These are phyloP conservation scores for Bocquillonia castaneifolia DNA, from an alignment of 441 rosid species.

Conservation along the genomic window DNA sequence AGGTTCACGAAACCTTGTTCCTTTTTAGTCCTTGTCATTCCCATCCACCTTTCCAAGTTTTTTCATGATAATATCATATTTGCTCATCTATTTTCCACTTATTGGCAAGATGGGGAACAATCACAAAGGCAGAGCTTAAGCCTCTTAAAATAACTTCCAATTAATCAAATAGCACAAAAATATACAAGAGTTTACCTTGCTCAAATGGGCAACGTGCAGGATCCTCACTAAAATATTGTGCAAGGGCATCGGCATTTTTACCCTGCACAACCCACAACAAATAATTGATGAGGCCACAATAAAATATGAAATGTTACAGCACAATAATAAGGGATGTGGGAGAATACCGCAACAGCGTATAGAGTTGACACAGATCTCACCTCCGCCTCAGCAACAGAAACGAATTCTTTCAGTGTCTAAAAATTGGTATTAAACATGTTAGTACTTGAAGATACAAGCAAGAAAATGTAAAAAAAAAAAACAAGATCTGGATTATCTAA, in stretches of 20 bases:
- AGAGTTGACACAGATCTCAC: constrained; percentile 69
- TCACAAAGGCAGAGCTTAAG: not conserved
- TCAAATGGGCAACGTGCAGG: constrained; percentile 94
- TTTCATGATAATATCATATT: not conserved
- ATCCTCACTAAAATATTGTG: constrained; percentile 90
- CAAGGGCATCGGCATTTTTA: constrained; percentile 96
- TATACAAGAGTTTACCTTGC: constrained; percentile 59
- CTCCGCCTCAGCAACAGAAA: constrained; percentile 72
- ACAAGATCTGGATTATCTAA: not conserved
- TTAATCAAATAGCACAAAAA: not conserved
- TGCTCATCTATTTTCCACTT: not conserved
- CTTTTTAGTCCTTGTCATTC: not conserved
- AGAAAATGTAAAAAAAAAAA: not conserved
- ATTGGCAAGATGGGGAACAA: not conserved
- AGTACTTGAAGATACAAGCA: not conserved
- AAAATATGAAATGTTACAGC: constrained; percentile 1
- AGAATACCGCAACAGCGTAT: constrained; percentile 81
- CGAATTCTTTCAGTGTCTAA: constrained; percentile 76
- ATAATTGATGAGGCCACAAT: constrained; percentile 20
- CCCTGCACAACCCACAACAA: constrained; percentile 53
- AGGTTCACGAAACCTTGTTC: constrained; percentile 2
- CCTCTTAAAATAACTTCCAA: not conserved
- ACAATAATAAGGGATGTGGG: constrained; percentile 15
- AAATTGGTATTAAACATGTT: constrained; percentile 1
- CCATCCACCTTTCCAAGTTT: not conserved